phyloP scores from a whole-genome alignment of 148 eudicot species.

The Rhododendron mucronatum region DNA sequence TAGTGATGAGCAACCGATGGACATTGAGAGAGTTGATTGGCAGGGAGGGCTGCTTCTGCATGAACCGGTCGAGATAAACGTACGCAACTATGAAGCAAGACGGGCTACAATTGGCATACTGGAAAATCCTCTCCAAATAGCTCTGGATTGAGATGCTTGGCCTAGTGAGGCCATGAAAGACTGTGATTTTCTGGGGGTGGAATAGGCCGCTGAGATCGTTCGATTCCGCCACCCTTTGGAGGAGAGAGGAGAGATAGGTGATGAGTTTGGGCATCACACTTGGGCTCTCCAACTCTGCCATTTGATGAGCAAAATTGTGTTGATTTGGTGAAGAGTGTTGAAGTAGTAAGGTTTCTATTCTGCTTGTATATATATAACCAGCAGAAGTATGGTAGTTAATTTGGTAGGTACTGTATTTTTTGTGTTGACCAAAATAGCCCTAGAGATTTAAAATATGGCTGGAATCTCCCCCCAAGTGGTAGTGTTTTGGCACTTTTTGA shows the following conservation, averaged over 20 bases:
- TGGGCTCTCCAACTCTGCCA: conserved; percentile 34
- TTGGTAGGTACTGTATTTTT: neutral
- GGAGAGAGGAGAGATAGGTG: conserved; percentile 54
- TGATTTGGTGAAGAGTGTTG: neutral
- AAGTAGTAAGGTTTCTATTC: neutral
- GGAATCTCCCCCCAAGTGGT: neutral
- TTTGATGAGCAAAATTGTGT: conserved; percentile 2
- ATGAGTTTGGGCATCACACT: conserved; percentile 46
- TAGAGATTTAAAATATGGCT: neutral
- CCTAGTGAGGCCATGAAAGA: conserved; percentile 53
- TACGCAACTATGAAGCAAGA: conserved; percentile 49
- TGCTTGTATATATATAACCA: neutral
- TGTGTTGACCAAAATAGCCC: conserved; percentile 13
- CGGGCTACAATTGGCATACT: conserved; percentile 58
- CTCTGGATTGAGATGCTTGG: conserved; percentile 59
- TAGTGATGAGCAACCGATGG: conserved; percentile 55
- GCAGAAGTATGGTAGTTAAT: conserved; percentile 1
- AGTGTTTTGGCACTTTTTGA: neutral
- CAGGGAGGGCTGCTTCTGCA: conserved; percentile 42
- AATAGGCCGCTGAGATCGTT: conserved; percentile 36
- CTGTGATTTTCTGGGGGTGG: conserved; percentile 43
- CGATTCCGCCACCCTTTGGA: conserved; percentile 51
- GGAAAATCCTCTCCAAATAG: conserved; percentile 43
- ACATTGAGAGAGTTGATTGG: conserved; percentile 52
- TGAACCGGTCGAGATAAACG: conserved; percentile 56